These are phyloP conservation scores for Dysphania ambrosioides DNA, from an alignment of 148 eudicot genomes.

Conservation along the genomic window DNA sequence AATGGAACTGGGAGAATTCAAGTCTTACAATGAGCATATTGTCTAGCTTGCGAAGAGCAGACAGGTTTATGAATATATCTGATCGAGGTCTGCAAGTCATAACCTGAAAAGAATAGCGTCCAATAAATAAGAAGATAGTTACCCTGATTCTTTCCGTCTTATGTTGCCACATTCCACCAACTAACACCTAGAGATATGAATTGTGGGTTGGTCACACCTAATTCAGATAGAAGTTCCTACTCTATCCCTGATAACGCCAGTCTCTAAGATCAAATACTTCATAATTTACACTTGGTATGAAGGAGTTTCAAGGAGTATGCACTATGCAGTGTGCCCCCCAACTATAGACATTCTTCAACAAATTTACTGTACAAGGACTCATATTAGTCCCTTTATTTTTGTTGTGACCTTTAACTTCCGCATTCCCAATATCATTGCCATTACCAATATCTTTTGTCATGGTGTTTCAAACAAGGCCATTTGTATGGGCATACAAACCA, in stretches of 20 bases:
- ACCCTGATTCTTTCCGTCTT: no score
- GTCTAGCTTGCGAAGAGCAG: conserved; percentile 90
- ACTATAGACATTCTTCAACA: neutral
- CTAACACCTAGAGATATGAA: neutral
- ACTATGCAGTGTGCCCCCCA: no score
- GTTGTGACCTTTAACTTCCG: neutral
- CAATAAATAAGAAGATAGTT: neutral
- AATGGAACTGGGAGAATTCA: neutral
- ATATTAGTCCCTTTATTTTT: no score
- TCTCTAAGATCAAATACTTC: neutral
- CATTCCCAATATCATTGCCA: neutral
- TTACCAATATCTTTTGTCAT: no score
- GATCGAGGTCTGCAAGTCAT: conserved; percentile 83
- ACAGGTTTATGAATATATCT: conserved; percentile 79
- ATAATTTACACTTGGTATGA: neutral
- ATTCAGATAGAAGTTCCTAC: neutral
- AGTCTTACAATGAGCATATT: conserved; percentile 77
- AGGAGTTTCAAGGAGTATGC: neutral
- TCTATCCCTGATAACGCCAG: neutral
- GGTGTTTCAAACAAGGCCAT: no score
- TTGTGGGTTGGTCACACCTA: neutral
- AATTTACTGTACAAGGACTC: no score
- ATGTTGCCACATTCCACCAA: no score
- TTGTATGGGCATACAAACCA: no score
- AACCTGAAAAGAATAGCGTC: conserved; percentile 43